Conservation (phyloP, 345 rosid species). For the Lepidium sativum region DNA sequence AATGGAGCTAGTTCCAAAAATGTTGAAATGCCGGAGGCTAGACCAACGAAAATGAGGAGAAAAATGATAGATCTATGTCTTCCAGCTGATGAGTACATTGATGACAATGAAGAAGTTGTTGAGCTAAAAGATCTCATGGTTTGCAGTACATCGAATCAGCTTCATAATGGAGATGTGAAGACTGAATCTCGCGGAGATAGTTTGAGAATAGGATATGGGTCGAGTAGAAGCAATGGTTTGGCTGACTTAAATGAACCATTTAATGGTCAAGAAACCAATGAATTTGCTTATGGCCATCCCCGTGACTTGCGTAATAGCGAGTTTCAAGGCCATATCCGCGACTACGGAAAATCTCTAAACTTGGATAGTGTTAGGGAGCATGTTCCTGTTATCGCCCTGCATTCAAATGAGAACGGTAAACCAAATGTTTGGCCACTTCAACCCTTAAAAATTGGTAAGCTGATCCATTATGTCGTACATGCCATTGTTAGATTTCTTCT, state of each 20-base stretch:
- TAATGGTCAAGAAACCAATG: constrained; percentile 31
- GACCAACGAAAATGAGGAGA: constrained; percentile 31
- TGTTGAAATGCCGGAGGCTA: constrained; percentile 28
- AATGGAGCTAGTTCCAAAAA: constrained; percentile 27
- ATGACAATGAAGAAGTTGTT: constrained; percentile 30
- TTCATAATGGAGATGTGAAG: constrained; percentile 35
- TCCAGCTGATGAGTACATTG: constrained; percentile 47
- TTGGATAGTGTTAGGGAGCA: constrained; percentile 25
- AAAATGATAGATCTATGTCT: constrained; percentile 54
- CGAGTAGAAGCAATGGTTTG: constrained; percentile 23
- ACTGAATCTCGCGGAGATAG: constrained; percentile 25
- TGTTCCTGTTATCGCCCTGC: constrained; percentile 27
- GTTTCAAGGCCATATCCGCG: constrained; percentile 31
- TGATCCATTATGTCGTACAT: background rate
- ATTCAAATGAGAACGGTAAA: constrained; percentile 26
- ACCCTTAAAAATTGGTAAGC: constrained; percentile 17
- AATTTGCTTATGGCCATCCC: constrained; percentile 23
- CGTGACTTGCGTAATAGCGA: constrained; percentile 26
- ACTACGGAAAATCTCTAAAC: constrained; percentile 27
- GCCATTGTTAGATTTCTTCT: background rate
- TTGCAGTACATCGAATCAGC: constrained; percentile 34
- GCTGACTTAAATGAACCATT: constrained; percentile 50
- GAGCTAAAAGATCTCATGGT: constrained; percentile 25
- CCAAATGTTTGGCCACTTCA: constrained; percentile 25
- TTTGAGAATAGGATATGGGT: constrained; percentile 19